Conservation (phyloP, 352 stramenopile genomes). For the Phytopythium helicoides region DNA sequence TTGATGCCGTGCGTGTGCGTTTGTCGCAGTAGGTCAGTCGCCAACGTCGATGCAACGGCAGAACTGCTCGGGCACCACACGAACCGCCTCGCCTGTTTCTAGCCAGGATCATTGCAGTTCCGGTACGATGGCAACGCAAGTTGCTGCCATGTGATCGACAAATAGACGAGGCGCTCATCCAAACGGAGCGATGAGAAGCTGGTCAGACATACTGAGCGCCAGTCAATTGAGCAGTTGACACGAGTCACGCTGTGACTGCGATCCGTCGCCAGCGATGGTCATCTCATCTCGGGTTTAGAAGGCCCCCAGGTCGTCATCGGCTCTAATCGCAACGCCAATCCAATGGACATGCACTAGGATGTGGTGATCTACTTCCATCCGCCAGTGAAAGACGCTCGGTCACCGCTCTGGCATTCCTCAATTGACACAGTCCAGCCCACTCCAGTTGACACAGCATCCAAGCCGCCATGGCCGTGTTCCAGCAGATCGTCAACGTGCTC, state of each 20-base stretch:
- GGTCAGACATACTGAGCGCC: not conserved
- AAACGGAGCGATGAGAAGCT: constrained; percentile 4
- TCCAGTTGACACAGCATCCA: not conserved
- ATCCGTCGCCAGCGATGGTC: not conserved
- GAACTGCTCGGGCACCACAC: not conserved
- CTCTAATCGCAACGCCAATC: too few relatives aligned
- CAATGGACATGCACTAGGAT: too few relatives aligned
- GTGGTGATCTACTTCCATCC: too few relatives aligned
- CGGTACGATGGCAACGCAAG: too few relatives aligned
- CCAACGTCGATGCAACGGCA: not conserved
- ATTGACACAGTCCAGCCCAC: too few relatives aligned
- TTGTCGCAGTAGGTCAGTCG: too few relatives aligned
- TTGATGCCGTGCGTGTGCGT: too few relatives aligned
- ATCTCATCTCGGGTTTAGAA: too few relatives aligned
- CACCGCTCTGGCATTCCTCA: too few relatives aligned
- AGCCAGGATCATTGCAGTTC: not conserved
- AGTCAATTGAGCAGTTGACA: not conserved
- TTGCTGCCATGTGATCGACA: too few relatives aligned
- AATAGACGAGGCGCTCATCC: not conserved
- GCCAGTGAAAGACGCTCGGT: too few relatives aligned
- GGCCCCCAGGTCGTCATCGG: too few relatives aligned
- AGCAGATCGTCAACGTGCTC: constrained; percentile 6
- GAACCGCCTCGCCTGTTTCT: not conserved
- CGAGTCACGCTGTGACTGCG: not conserved
- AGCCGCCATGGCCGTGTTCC: constrained; percentile 1